Conservation (phyloP, 2,329 filamentous ascomycete species). For the Myrmaecium sp. region DNA sequence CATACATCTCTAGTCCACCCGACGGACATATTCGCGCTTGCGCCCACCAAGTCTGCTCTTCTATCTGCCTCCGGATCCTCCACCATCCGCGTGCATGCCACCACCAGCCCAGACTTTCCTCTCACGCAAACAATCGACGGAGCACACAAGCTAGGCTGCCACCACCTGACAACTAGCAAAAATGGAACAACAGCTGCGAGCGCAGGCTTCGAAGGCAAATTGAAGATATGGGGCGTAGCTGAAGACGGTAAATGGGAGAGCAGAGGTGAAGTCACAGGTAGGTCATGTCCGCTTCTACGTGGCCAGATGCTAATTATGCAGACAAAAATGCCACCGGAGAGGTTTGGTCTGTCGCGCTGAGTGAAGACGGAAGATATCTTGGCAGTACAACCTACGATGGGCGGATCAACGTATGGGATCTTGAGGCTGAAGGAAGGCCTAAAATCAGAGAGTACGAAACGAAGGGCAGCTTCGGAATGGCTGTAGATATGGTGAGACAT, state of each 20-base stretch:
- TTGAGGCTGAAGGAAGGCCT: constrained; percentile 30
- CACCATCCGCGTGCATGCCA: constrained; percentile 64
- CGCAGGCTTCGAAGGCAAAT: constrained; percentile 75
- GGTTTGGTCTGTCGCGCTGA: constrained; percentile 77
- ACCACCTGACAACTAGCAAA: constrained; percentile 61
- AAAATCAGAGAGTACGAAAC: constrained; percentile 79
- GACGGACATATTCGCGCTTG: constrained; percentile 70
- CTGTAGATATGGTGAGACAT: constrained; percentile 52
- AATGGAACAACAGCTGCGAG: constrained; percentile 61
- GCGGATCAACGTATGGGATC: constrained; percentile 75
- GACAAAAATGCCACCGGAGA: constrained; percentile 48
- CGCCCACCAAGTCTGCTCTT: constrained; percentile 54
- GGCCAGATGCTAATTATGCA: constrained; percentile 5
- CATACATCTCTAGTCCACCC: constrained; percentile 52
- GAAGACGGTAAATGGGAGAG: no score
- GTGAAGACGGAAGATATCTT: constrained; percentile 65
- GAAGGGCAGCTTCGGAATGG: constrained; percentile 79
- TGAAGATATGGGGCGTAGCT: constrained; percentile 61
- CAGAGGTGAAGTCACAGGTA: no score
- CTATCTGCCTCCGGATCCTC: constrained; percentile 77
- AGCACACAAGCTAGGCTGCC: constrained; percentile 77
- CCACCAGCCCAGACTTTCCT: constrained; percentile 51
- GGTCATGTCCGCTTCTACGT: no score
- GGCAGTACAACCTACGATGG: constrained; percentile 82
- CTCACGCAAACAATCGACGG: constrained; percentile 62